Percentiles rank a stretch among this genome's conserved stretches.
Evolutionary conservation across 2,329 filamentous ascomycete genomes (phyloP).

Genomic region (Colletotrichum gloeosporioides): DNA sequence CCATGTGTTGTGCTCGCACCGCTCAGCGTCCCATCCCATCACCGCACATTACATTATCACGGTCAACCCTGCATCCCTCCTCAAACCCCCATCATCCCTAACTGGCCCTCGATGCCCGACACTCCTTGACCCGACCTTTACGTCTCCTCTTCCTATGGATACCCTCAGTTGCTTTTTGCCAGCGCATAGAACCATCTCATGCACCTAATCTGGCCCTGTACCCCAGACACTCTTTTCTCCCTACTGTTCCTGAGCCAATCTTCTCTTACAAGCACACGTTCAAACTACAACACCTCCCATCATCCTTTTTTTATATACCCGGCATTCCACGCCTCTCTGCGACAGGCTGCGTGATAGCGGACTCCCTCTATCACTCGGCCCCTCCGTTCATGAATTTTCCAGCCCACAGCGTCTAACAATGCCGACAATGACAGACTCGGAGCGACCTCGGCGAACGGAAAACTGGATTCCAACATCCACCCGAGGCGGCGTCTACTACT

Average conservation of each 20-base stretch:
- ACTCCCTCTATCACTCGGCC: constrained; percentile 12
- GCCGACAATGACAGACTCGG: constrained; percentile 22
- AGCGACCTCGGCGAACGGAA: constrained; percentile 21
- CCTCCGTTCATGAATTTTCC: constrained; percentile 3
- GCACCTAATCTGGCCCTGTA: constrained; percentile 17
- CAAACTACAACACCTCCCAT: background rate
- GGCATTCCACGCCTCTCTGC: background rate
- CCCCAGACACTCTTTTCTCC: background rate
- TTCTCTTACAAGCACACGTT: background rate
- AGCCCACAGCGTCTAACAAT: constrained; percentile 15
- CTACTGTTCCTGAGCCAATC: constrained; percentile 5
- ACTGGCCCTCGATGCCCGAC: constrained; percentile 16
- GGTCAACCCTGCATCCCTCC: constrained; percentile 18
- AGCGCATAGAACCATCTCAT: constrained; percentile 25
- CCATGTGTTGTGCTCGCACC: constrained; percentile 21
- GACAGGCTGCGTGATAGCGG: background rate
- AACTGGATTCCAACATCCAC: constrained; percentile 23
- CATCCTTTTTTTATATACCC: constrained; percentile 3
- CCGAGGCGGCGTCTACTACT: constrained; percentile 33
- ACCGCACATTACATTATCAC: constrained; percentile 16
- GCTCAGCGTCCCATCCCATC: constrained; percentile 16
- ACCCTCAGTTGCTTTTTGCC: constrained; percentile 24
- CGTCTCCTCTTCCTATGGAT: constrained; percentile 23
- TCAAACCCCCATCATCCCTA: constrained; percentile 21
- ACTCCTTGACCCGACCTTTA: constrained; percentile 18